Evolutionary conservation across 441 rosid species (phyloP), one percentile per base, ranked within the genome.

Genomic region (Gossypium lobatum): DNA sequence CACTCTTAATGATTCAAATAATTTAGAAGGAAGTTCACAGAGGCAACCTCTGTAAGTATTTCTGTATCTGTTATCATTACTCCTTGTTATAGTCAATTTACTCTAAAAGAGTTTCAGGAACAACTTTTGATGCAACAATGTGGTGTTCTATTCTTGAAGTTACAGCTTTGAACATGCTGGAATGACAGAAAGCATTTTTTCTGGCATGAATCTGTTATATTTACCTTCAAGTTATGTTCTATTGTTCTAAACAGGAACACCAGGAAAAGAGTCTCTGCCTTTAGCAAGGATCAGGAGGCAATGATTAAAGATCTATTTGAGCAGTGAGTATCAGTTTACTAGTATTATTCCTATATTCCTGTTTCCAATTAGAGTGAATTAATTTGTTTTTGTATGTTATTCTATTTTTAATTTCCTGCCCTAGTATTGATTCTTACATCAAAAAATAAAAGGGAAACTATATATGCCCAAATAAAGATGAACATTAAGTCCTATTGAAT

Each of bases 231-330:
- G 61, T 73, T 63, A 72, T 55, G 8, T 50, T 42, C 39, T 80
- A 3, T 59, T 75, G 26, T 57, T 84, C 83, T 77, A 76, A 59
- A 79, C 91, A 92, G 99, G 86, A 79, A 73, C 79, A 78, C 82
- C 52, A 91, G 88, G 84, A 92, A 88, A 82, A 88, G 96, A 82
- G 87, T 81, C 81, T 76, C 69, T 74, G 88, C 97, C 54, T 82
- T 89, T 72, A 88, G 83, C 87, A 82, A 85, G 84, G 97, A 91
- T 76, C 92, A 93, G 75, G 98, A 93, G 77, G 86, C 88, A 74
- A 86, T 73, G 73, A 85, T 96, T 50, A 92, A 78, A 85, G 80
- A 76, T 73, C 83, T 96, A 75, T 92, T 85, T 67, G 95, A 92
- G 84, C 85, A 91, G 99, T 95, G 82, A 90, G 96, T 80, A 54